Conservation (phyloP, 176 grass and related monocot species). For the Triticum urartu region DNA sequence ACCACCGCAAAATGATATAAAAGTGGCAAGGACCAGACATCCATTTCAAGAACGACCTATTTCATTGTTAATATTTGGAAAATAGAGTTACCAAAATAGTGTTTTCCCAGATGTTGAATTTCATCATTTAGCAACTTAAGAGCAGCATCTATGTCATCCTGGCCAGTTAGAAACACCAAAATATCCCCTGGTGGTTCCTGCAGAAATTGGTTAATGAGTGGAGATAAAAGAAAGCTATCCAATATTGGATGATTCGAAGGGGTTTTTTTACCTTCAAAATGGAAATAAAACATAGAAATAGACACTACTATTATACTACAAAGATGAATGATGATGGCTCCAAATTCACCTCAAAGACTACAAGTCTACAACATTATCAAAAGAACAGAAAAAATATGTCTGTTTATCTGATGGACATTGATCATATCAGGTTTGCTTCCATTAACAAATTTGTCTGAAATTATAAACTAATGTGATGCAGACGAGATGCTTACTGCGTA, state of each 20-base stretch:
- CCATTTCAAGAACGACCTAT: too few relatives aligned
- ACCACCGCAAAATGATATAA: background rate
- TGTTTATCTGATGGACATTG: background rate
- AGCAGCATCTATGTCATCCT: conserved; percentile 91
- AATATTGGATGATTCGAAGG: background rate
- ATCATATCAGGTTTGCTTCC: background rate
- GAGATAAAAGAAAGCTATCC: background rate
- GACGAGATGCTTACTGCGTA: too few relatives aligned
- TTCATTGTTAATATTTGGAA: background rate
- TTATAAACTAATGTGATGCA: conserved; percentile 10
- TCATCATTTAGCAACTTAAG: conserved; percentile 74
- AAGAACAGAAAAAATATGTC: background rate
- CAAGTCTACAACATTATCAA: conserved; percentile 1
- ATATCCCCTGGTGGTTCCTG: conserved; percentile 91
- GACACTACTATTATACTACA: background rate
- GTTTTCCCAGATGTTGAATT: conserved; percentile 48
- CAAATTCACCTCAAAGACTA: conserved; percentile 14
- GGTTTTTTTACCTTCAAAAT: background rate
- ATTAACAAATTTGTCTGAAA: conserved; percentile 4
- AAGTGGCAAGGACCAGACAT: background rate
- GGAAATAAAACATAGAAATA: background rate
- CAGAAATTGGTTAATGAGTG: background rate
- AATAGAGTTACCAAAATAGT: conserved; percentile 50
- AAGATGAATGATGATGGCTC: background rate
- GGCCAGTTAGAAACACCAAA: conserved; percentile 92